These are phyloP conservation scores for Krasilnikovozyma curviuscula DNA, from an alignment of 768 basidiomycete species.

Conservation along the genomic window DNA sequence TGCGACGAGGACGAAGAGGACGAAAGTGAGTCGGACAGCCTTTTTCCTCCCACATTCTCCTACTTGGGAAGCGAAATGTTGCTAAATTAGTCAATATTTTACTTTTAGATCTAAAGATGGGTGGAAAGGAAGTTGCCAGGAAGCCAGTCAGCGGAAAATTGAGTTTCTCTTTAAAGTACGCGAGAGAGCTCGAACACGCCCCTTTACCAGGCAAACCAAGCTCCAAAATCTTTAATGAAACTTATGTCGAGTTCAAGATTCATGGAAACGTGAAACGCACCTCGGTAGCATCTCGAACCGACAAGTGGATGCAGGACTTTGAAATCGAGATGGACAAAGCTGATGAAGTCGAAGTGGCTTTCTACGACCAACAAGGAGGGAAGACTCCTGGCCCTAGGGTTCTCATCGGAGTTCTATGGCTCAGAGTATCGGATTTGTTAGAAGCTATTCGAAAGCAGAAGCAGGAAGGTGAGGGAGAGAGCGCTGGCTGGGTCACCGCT, in stretches of 20 bases:
- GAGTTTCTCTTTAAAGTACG: conserved; percentile 66
- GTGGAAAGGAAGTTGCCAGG: conserved; percentile 65
- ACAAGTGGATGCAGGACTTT: conserved; percentile 95
- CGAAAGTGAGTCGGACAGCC: conserved; percentile 38
- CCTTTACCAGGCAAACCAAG: conserved; percentile 58
- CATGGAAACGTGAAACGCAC: conserved; percentile 85
- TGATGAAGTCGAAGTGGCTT: conserved; percentile 89
- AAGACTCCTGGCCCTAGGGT: conserved; percentile 41
- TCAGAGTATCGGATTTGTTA: conserved; percentile 78
- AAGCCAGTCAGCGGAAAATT: conserved; percentile 88
- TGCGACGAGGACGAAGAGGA: conserved; percentile 38
- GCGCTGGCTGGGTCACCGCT: conserved; percentile 93
- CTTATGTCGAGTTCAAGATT: conserved; percentile 81
- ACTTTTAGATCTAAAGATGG: conserved; percentile 1
- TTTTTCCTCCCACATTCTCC: neutral
- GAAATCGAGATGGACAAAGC: conserved; percentile 94
- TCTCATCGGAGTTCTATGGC: conserved; percentile 75
- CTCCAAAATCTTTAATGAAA: conserved; percentile 56
- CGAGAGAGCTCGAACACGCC: conserved; percentile 86
- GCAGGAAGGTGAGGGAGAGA: conserved; percentile 54
- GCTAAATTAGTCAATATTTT: neutral
- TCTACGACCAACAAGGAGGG: conserved; percentile 72
- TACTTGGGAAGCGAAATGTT: neutral
- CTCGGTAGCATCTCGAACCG: conserved; percentile 79
- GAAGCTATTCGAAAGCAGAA: conserved; percentile 85